Evolutionary conservation across 2,329 filamentous ascomycete genomes (phyloP).

Genomic region (Beauveria bassiana): DNA sequence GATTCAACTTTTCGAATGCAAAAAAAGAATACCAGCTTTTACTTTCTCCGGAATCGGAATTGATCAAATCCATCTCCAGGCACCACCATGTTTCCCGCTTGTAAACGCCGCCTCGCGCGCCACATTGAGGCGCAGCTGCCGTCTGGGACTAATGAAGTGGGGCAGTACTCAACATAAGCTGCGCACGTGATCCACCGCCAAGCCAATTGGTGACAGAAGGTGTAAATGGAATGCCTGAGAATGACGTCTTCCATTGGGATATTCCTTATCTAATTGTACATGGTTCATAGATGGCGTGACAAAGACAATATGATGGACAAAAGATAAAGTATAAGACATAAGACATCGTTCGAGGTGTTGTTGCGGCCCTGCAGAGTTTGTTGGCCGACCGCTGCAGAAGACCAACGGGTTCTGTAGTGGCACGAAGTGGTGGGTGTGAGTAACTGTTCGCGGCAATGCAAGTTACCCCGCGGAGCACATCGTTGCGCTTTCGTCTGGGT

Average conservation of each 20-base stretch:
- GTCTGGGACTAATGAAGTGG: background rate
- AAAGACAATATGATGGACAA: too few species aligned
- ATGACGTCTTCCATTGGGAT: slow-evolving; percentile 6
- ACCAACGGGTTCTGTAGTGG: too few species aligned
- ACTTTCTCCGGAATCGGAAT: background rate
- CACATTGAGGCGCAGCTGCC: slow-evolving; percentile 1
- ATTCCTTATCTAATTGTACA: too few species aligned
- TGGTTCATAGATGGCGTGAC: too few species aligned
- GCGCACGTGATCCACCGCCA: slow-evolving; percentile 10
- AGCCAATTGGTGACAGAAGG: background rate
- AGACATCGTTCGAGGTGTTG: too few species aligned
- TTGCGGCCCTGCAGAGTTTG: too few species aligned
- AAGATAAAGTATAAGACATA: too few species aligned
- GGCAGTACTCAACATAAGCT: background rate
- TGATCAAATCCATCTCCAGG: background rate
- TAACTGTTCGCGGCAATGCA: too few species aligned
- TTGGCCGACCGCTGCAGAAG: too few species aligned
- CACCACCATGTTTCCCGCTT: background rate
- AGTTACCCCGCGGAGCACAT: too few species aligned
- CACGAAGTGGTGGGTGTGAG: too few species aligned
- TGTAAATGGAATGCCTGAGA: background rate
- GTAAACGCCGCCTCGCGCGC: background rate
- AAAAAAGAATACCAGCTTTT: background rate
- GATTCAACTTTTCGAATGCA: background rate
- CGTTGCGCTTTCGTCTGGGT: too few species aligned